Evolutionary conservation across 2,329 filamentous ascomycete genomes (phyloP).

Genomic region (Scedosporium apiospermum): DNA sequence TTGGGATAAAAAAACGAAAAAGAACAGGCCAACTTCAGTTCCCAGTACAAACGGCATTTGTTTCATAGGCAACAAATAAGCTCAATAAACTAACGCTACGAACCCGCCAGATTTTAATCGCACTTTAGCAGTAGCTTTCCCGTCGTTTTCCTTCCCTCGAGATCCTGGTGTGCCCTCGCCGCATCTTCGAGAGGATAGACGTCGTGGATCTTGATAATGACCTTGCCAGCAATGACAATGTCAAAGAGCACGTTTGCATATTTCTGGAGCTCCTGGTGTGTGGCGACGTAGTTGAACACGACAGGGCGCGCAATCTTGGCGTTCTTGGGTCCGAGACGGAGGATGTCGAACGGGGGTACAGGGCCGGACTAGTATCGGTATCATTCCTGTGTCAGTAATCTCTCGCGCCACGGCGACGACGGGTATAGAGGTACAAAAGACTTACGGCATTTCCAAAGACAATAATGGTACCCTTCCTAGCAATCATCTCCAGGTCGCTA

Average conservation of each 20-base stretch:
- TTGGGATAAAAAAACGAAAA: no score
- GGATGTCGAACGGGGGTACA: slow-evolving; percentile 55
- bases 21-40: no score
- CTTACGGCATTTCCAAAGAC: slow-evolving; percentile 73
- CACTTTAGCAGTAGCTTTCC: slow-evolving; percentile 73
- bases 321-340: slow-evolving; percentile 62
- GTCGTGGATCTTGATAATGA: slow-evolving; percentile 67
- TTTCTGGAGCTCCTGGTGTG: slow-evolving; percentile 58
- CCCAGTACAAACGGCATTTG: no score
- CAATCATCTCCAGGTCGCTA: slow-evolving; percentile 61
- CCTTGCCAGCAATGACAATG: slow-evolving; percentile 57
- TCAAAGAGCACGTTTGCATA: slow-evolving; percentile 66
- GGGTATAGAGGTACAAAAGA: slow-evolving; percentile 7
- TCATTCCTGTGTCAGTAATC: slow-evolving; percentile 7
- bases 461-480: slow-evolving; percentile 66
- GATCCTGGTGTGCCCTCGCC: slow-evolving; percentile 61
- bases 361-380: slow-evolving; percentile 44
- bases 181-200: slow-evolving; percentile 68
- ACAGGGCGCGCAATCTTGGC: slow-evolving; percentile 66
- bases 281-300: slow-evolving; percentile 60
- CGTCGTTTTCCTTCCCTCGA: slow-evolving; percentile 73
- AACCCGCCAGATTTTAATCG: slow-evolving; percentile 22
- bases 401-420: neutral
- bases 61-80: no score
- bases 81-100: neutral